Conservation (phyloP, 805 yeast genomes). For the Kodamaea neixiangensis region DNA sequence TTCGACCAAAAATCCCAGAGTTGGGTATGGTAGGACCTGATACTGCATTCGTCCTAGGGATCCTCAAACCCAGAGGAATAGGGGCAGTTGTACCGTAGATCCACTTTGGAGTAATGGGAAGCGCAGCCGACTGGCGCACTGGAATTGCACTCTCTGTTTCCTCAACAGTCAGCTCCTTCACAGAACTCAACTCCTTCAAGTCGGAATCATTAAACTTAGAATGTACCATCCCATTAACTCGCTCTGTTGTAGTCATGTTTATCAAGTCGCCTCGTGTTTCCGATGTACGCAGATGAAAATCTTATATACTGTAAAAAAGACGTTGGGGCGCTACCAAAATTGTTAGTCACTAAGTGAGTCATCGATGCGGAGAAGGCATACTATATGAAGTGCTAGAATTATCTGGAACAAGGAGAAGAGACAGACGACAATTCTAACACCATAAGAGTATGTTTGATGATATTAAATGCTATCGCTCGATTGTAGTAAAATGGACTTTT, state of each 20-base stretch:
- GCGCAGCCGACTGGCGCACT: neutral
- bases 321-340: too few relatives aligned
- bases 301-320: neutral
- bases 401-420: too few relatives aligned
- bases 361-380: too few relatives aligned
- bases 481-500: too few relatives aligned
- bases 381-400: too few relatives aligned
- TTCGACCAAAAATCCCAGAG: constrained; percentile 6
- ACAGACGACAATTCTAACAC: too few relatives aligned
- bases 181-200: neutral
- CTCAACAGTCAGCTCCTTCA: neutral
- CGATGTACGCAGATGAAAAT: neutral
- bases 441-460: too few relatives aligned
- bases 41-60: neutral
- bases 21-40: constrained; percentile 4
- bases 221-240: neutral
- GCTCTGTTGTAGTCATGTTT: neutral
- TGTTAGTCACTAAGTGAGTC: too few relatives aligned
- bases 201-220: neutral
- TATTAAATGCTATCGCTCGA: too few relatives aligned
- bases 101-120: constrained; percentile 14
- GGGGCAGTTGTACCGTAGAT: constrained; percentile 16
- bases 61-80: neutral
- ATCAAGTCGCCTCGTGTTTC: neutral
- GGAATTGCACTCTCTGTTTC: neutral